These are phyloP conservation scores for Terfezia claveryi DNA, from an alignment of 495 filamentous ascomycete genomes.

Conservation along the genomic window DNA sequence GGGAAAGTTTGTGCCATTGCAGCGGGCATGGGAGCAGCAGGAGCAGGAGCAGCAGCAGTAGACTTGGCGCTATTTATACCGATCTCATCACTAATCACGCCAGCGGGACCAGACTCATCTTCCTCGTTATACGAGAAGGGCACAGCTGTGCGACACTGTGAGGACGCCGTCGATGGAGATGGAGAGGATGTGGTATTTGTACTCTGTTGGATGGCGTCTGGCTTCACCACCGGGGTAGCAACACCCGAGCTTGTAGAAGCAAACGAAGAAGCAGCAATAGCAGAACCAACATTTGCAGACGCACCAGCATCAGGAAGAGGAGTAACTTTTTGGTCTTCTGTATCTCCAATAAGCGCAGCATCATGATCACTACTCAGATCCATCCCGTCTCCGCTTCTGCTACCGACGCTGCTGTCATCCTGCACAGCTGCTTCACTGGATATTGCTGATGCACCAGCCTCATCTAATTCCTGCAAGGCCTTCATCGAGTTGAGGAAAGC, in stretches of 20 bases:
- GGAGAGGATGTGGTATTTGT: not conserved
- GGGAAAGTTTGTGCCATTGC: not conserved
- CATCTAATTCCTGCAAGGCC: conserved; percentile 25
- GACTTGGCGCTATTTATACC: not conserved
- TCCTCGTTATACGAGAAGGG: not conserved
- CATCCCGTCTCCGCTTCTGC: not conserved
- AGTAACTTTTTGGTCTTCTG: conserved; percentile 31
- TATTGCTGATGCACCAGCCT: conserved; percentile 34
- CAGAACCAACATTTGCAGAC: conserved; percentile 31
- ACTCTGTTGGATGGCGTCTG: not conserved
- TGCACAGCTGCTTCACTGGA: conserved; percentile 23
- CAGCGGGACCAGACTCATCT: not conserved
- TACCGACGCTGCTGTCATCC: conserved; percentile 12
- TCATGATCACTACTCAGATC: conserved; percentile 14
- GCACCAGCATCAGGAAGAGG: conserved; percentile 31
- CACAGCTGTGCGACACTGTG: not conserved
- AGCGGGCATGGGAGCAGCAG: not conserved
- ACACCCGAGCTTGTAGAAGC: not conserved
- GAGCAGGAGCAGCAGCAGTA: conserved; percentile 1
- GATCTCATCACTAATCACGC: not conserved
- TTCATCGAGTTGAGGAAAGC: conserved; percentile 32
- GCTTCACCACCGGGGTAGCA: not conserved
- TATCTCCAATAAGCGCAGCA: conserved; percentile 36
- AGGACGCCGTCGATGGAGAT: not conserved
- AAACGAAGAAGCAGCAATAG: conserved; percentile 18